Conservation (phyloP, 257 asterid species). For the Eucommia ulmoides region DNA sequence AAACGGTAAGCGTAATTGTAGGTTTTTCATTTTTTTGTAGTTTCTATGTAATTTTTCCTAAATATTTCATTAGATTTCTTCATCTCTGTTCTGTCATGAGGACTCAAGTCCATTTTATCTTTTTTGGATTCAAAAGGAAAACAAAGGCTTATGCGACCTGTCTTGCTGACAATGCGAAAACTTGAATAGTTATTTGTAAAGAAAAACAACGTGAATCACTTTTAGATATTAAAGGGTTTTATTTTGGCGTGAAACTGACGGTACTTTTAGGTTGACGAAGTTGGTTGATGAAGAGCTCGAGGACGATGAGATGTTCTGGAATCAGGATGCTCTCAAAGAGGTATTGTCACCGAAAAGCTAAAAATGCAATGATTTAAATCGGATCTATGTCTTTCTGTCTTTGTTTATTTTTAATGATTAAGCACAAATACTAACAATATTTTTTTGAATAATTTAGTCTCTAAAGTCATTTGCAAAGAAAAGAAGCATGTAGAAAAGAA, state of each 20-base stretch:
- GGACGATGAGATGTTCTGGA: slow-evolving; percentile 89
- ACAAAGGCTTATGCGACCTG: too few species aligned
- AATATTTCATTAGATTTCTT: not conserved
- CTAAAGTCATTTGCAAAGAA: too few species aligned
- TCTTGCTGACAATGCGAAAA: too few species aligned
- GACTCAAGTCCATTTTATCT: too few species aligned
- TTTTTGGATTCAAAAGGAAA: too few species aligned
- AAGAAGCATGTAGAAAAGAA: too few species aligned
- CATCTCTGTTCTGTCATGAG: not conserved
- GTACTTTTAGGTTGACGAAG: slow-evolving; percentile 70
- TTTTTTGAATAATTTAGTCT: too few species aligned
- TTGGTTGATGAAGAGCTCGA: slow-evolving; percentile 79
- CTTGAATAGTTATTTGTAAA: too few species aligned
- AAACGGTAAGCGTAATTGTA: slow-evolving; percentile 40
- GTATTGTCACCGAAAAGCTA: slow-evolving; percentile 11
- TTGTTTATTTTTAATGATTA: not conserved
- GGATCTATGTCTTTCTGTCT: not conserved
- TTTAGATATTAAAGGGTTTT: not conserved
- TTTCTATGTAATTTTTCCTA: not conserved
- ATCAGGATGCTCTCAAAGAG: slow-evolving; percentile 94
- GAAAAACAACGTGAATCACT: too few species aligned
- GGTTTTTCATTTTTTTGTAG: not conserved
- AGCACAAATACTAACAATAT: not conserved
- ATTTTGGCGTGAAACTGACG: too few species aligned
- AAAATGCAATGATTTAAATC: not conserved